Evolutionary conservation across 2,329 filamentous ascomycete genomes (phyloP).

Genomic region (Pseudocercospora fijiensis): DNA sequence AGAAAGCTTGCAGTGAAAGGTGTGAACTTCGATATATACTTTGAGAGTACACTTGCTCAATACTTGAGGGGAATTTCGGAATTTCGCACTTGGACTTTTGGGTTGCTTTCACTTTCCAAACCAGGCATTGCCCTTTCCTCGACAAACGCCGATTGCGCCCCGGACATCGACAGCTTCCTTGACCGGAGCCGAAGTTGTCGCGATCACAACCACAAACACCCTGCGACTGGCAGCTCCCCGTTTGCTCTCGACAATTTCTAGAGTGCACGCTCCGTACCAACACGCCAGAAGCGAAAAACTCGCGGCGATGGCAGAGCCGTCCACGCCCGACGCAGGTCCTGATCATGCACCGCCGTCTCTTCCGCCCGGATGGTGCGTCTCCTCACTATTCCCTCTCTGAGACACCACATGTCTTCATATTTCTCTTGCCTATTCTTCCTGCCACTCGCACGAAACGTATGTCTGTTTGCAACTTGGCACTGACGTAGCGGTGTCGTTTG

Average conservation of each 20-base stretch:
- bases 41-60: background rate
- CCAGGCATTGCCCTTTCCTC: background rate
- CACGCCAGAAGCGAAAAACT: background rate
- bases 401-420: slow-evolving; percentile 18
- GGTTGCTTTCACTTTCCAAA: background rate
- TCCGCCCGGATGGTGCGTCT: slow-evolving; percentile 43
- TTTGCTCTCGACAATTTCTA: background rate
- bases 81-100: background rate
- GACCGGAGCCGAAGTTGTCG: background rate
- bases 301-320: slow-evolving; percentile 35
- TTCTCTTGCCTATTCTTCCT: slow-evolving; percentile 16
- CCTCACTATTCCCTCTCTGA: slow-evolving; percentile 18
- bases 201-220: background rate
- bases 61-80: background rate
- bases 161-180: background rate
- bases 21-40: background rate
- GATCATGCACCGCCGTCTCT: slow-evolving; percentile 40
- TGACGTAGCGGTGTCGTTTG: slow-evolving; percentile 34
- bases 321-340: slow-evolving; percentile 42
- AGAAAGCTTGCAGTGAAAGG: slow-evolving; percentile 2
- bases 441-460: slow-evolving; percentile 9
- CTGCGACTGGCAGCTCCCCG: background rate
- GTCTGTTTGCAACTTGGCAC: slow-evolving; percentile 33
- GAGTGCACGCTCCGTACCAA: background rate
- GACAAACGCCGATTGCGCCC: background rate